Percentiles rank a stretch among this genome's conserved stretches.
Evolutionary conservation across 2,329 filamentous ascomycete genomes (phyloP).

Genomic region (Diatrype stigma): DNA sequence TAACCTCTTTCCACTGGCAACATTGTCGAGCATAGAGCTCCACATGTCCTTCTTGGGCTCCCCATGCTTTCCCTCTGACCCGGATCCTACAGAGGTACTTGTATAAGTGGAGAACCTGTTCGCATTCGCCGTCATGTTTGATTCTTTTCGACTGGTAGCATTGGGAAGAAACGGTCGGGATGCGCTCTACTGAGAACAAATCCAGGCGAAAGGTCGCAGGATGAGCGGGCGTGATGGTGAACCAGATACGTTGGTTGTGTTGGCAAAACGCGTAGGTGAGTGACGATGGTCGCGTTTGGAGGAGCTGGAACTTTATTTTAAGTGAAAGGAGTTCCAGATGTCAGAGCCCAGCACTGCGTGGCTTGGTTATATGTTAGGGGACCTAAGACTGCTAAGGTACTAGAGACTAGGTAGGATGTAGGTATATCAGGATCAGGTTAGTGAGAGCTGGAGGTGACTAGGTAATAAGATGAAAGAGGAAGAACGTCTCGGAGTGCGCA

Average conservation of each 20-base stretch:
- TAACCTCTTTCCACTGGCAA: conserved; percentile 83
- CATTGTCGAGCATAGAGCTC: conserved; percentile 87
- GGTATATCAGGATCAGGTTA: too few relatives aligned
- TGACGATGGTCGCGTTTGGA: neutral
- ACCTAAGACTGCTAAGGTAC: too few relatives aligned
- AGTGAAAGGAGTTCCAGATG: neutral
- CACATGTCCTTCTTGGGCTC: conserved; percentile 86
- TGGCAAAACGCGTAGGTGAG: neutral
- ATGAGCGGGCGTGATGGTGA: neutral
- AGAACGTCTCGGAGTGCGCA: neutral
- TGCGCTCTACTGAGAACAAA: conserved; percentile 2
- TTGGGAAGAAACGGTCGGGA: conserved; percentile 10
- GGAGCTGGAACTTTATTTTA: neutral
- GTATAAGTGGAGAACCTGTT: conserved; percentile 59
- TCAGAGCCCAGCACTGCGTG: too few relatives aligned
- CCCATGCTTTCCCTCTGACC: conserved; percentile 54
- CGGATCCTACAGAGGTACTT: conserved; percentile 42
- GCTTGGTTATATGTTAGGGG: too few relatives aligned
- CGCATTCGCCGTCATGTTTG: conserved; percentile 46
- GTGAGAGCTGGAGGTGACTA: too few relatives aligned
- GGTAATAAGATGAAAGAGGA: neutral
- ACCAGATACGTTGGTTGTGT: neutral
- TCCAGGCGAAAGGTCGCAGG: neutral
- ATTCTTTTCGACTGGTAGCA: conserved; percentile 16
- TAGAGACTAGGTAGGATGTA: too few relatives aligned